Evolutionary conservation across 2,329 filamentous ascomycete species (phyloP), one percentile per base, ranked within the genome.

Genomic region (Alternaria ethzedia): DNA sequence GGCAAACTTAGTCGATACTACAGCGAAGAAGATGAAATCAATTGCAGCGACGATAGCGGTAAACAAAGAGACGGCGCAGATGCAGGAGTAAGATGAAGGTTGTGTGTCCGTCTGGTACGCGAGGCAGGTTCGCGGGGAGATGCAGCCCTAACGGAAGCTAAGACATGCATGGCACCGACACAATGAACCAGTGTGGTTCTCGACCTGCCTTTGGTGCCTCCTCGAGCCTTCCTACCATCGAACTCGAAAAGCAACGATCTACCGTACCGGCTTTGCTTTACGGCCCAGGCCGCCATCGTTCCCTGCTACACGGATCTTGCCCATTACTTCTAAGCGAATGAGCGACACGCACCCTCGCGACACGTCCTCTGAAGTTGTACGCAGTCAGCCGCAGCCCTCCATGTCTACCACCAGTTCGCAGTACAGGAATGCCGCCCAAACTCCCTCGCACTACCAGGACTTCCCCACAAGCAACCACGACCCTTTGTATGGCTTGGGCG

Each of bases 331-430:
- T 44, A 67, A 57, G 66, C 66, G 70, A 67, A 72, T 69, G 66
- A 71, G 68, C 63, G 61, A 71, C 58, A 47, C 63, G 63, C 61
- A 51, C 55, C 58, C 59, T 59, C 63, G 66, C 62, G 55, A 68
- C 63, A 62, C 60, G 44, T 64, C 49, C 56, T 58, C 51, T 63
- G 61, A 70, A 67, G 70, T 70, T 55, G 65, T 65, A 71, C 72
- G 64, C 68, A 56, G 69, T 67, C 72, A 73, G 69, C 70, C 68
- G 61, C 70, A 64, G 65, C 64, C 63, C 70, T 68, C 65, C 66
- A 75, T 76, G 73, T 70, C 73, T 49, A 66, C 74, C 70, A 75
- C 73, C 59, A 61, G 59, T 51, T 69, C 75, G 68, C 71, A 75
- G 65, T 73, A 75, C 74, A 67, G 72, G 66, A 70, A 67, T 70